Percentiles rank a stretch among this genome's conserved stretches.
phyloP scores from a whole-genome alignment of 106 monocot species.

The Dendrobium catenatum region DNA sequence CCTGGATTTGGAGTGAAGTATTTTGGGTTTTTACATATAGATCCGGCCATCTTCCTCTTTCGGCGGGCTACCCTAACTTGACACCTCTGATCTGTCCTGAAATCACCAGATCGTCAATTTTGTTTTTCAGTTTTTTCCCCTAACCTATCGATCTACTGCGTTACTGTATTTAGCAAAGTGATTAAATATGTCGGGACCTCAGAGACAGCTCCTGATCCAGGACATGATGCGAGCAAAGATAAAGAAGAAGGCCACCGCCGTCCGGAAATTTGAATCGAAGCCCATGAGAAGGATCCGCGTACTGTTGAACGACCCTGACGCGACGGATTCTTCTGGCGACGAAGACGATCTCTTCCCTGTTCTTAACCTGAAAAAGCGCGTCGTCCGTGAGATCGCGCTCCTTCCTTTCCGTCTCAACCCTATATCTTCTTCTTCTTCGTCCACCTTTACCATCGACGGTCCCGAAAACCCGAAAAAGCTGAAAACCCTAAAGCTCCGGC shows the following conservation, averaged over 20 bases:
- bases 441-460: background rate
- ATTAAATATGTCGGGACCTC: slow-evolving; percentile 21
- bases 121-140: slow-evolving; percentile 2
- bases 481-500: slow-evolving; percentile 3
- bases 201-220: slow-evolving; percentile 13
- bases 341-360: background rate
- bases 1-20: slow-evolving; percentile 44
- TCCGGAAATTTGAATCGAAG: background rate
- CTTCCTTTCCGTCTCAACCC: background rate
- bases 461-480: background rate
- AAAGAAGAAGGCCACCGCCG: background rate
- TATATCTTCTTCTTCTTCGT: background rate
- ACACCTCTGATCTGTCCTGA: slow-evolving; percentile 5
- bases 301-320: slow-evolving; percentile 22
- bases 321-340: slow-evolving; percentile 24
- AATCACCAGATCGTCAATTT: background rate
- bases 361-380: background rate
- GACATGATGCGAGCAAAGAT: slow-evolving; percentile 12
- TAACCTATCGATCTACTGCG: background rate
- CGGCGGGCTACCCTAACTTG: slow-evolving; percentile 18
- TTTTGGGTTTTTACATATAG: slow-evolving; percentile 36
- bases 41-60: slow-evolving; percentile 15
- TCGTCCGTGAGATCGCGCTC: slow-evolving; percentile 12
- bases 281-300: slow-evolving; percentile 16
- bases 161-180: background rate